Conservation (phyloP, 2,329 filamentous ascomycete genomes). For the Botrytis galanthina region DNA sequence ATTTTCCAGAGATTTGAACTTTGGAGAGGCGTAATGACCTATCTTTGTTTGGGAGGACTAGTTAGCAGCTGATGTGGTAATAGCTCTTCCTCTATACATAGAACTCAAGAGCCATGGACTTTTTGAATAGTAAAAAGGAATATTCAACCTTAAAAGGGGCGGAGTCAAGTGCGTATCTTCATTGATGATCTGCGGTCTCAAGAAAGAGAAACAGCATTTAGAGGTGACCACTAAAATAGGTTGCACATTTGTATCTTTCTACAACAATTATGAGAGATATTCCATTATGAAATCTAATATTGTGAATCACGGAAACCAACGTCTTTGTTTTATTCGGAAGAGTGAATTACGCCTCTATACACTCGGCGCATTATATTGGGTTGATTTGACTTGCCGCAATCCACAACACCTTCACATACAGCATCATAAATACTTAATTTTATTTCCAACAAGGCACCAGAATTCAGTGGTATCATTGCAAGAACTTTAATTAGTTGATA, state of each 20-base stretch:
- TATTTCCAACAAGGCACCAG: neutral
- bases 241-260: neutral
- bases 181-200: neutral
- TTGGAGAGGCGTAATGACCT: neutral
- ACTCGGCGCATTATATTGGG: neutral
- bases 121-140: neutral
- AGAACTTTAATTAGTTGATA: neutral
- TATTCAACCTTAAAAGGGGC: neutral
- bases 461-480: neutral
- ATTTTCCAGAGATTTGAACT: neutral
- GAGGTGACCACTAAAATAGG: neutral
- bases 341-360: neutral
- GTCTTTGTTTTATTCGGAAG: neutral
- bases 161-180: neutral
- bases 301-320: fast-evolving
- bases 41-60: neutral
- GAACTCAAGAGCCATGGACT: too few species aligned
- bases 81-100: too few species aligned
- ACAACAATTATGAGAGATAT: neutral
- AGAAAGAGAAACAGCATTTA: neutral
- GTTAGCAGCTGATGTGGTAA: neutral
- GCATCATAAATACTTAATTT: neutral
- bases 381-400: neutral
- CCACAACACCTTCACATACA: neutral
- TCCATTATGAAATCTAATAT: neutral